Percentiles rank a stretch among this genome's conserved stretches.
Evolutionary conservation across 2,329 filamentous ascomycete genomes (phyloP).

Genomic region (Cercospora brassicicola): DNA sequence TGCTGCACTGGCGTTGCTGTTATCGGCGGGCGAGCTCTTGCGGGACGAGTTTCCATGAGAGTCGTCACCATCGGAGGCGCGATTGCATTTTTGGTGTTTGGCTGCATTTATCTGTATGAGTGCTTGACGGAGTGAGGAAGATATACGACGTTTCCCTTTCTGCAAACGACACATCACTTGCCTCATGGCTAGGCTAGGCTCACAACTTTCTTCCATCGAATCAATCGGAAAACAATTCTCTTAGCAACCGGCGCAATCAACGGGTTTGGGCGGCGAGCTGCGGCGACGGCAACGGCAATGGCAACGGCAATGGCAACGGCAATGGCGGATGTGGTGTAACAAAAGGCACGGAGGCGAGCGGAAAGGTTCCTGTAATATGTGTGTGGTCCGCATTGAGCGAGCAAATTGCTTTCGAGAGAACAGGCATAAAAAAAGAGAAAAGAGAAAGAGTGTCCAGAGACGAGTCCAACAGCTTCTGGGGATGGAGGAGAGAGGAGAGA

Average conservation of each 20-base stretch:
- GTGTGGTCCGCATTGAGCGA: not conserved
- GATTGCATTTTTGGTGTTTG: constrained; percentile 84
- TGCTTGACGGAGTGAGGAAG: constrained; percentile 27
- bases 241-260: not conserved
- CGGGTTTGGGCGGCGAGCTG: not conserved
- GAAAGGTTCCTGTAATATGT: not conserved
- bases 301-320: too few species aligned
- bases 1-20: constrained; percentile 91
- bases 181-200: not conserved
- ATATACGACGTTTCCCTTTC: not conserved
- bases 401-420: not conserved
- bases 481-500: not conserved
- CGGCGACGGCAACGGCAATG: not conserved
- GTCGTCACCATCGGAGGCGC: constrained; percentile 94
- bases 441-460: not conserved
- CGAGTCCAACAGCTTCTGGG: not conserved
- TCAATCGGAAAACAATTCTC: not conserved
- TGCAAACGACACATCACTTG: not conserved
- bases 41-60: constrained; percentile 89
- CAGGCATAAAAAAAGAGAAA: not conserved
- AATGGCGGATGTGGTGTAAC: not conserved
- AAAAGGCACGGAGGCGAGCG: not conserved
- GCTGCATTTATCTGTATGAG: constrained; percentile 86
- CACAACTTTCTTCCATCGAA: not conserved
- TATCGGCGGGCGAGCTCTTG: constrained; percentile 86